Conservation (phyloP, 2,329 filamentous ascomycete species). For the Alternaria viburni region DNA sequence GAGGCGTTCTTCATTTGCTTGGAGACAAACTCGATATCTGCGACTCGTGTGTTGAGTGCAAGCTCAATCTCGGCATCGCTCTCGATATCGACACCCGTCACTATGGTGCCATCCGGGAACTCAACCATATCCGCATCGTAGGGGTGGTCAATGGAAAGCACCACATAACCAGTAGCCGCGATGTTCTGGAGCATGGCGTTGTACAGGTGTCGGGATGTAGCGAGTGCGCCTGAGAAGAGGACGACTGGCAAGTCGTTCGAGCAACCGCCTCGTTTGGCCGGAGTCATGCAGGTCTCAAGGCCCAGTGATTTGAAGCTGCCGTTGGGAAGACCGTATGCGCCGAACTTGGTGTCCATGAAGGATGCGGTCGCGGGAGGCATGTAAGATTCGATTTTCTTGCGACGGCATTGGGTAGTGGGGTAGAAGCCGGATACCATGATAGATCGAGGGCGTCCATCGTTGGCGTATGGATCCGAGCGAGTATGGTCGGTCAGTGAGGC, state of each 20-base stretch:
- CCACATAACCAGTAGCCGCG: slow-evolving; percentile 56
- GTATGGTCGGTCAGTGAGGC: slow-evolving; percentile 21
- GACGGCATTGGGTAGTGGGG: slow-evolving; percentile 21
- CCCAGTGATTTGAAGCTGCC: slow-evolving; percentile 27
- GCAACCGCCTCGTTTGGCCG: background rate
- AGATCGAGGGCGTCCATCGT: slow-evolving; percentile 19
- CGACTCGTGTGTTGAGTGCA: slow-evolving; percentile 27
- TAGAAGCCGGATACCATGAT: slow-evolving; percentile 36
- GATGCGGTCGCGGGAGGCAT: slow-evolving; percentile 33
- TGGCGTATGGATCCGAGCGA: slow-evolving; percentile 31
- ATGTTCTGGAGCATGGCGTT: slow-evolving; percentile 53
- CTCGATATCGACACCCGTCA: slow-evolving; percentile 31
- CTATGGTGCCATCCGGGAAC: slow-evolving; percentile 53
- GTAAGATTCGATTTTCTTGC: slow-evolving; percentile 16
- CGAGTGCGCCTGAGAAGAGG: slow-evolving; percentile 57
- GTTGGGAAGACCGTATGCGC: slow-evolving; percentile 34
- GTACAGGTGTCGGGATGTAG: slow-evolving; percentile 53
- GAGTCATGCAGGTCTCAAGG: slow-evolving; percentile 22
- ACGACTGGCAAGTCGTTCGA: slow-evolving; percentile 30
- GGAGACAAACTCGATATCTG: slow-evolving; percentile 31
- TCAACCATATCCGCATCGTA: slow-evolving; percentile 58
- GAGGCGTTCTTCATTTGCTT: slow-evolving; percentile 22
- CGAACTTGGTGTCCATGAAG: slow-evolving; percentile 29
- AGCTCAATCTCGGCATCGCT: slow-evolving; percentile 29
- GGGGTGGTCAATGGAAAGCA: slow-evolving; percentile 59